Evolutionary conservation across 2,329 filamentous ascomycete genomes (phyloP).

Genomic region (Clarireedia monteithiana): DNA sequence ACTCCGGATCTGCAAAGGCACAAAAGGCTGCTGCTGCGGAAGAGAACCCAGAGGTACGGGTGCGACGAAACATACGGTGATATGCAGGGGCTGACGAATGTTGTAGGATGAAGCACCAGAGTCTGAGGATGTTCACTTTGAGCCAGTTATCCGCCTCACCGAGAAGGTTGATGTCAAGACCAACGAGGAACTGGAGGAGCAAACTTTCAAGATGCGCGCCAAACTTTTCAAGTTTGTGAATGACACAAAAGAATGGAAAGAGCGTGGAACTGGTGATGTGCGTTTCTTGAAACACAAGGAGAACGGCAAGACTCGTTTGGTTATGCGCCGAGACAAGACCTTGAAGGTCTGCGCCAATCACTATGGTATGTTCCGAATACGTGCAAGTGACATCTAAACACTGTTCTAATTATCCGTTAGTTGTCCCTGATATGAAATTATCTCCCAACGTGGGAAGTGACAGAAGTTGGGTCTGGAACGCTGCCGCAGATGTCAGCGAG

Average conservation of each 20-base stretch:
- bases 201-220: slow-evolving; percentile 98
- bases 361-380: slow-evolving; percentile 63
- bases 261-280: slow-evolving; percentile 94
- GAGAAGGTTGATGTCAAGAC: slow-evolving; percentile 97
- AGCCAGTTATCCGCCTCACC: slow-evolving; percentile 91
- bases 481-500: slow-evolving; percentile 94
- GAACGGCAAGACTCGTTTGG: slow-evolving; percentile 92
- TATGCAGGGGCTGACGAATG: slow-evolving; percentile 13
- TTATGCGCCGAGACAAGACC: slow-evolving; percentile 99
- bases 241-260: slow-evolving; percentile 94
- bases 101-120: slow-evolving; percentile 66
- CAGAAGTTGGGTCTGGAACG: slow-evolving; percentile 99
- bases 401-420: slow-evolving; percentile 38
- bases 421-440: slow-evolving; percentile 98
- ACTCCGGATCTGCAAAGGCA: slow-evolving; percentile 81
- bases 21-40: slow-evolving; percentile 46
- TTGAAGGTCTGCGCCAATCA: slow-evolving; percentile 99
- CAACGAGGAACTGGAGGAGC: slow-evolving; percentile 96
- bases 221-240: slow-evolving; percentile 99
- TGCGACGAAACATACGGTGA: background rate
- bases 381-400: background rate
- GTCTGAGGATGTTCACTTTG: slow-evolving; percentile 91
- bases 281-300: slow-evolving; percentile 97
- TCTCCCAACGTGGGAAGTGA: slow-evolving; percentile 96
- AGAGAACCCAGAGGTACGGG: slow-evolving; percentile 29